Evolutionary conservation across 306 rosid species (phyloP).

Genomic region (Cucumis sativus): Cucumber_9930_V3 NC_026655.2:22975001-22975500

Average conservation of each 20-base stretch:
- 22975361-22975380: not conserved
- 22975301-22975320: not conserved
- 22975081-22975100: no score
- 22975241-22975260: not conserved
- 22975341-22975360: not conserved
- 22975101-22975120: no score
- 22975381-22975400: not conserved
- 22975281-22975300: not conserved
- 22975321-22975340: not conserved
- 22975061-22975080: no score
- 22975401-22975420: not conserved
- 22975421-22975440: not conserved
- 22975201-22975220: no score
- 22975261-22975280: not conserved
- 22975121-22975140: no score
- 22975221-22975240: not conserved
- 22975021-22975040: no score
- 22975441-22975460: not conserved
- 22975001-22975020: no score
- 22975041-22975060: no score
- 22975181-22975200: no score
- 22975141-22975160: no score
- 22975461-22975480: not conserved
- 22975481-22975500: not conserved
- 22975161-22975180: no score